Base-by-base conservation (phyloP, 176 grass and related monocot species). In the Microstegium vimineum region DNA sequence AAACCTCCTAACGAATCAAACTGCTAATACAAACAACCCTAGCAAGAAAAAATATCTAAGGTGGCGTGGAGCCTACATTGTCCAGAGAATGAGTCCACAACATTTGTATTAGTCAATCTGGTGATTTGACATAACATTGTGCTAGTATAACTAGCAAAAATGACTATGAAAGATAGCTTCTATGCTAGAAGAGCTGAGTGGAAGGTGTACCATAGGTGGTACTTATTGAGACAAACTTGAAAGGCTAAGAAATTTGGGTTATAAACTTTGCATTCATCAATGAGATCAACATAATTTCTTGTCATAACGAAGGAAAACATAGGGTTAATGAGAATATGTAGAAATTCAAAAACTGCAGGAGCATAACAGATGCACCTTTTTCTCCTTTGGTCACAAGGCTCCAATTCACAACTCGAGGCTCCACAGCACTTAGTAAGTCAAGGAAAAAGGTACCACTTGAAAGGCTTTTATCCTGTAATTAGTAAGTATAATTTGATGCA, bases 381-480 rank as follows among this genome's bases (percentile, higher is more conserved):
- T 91, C 86, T 63, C 96, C 96, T 90, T 87, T 91, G 62, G 91
- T 99, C 32, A 99, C 90, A 83, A 99, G 90, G 89, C 87, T 95
- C 92, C 91, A 91, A 74, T 95, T 95, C 83, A 99, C 93, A 81
- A 95, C 91, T 76, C 90, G 89, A 89, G 86, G 86, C 73, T 99
- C 93, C 80, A 99, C 89, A 17, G 74, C 83, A 88, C 92, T 82
- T 11, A 99, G 82, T 54, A 99, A 87, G 63, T 93, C 79, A 43
- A 99, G 93, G 64, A 99, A 99, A 89, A 99, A 95, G 30, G 93
- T 91, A 54, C 96, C 96, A 86, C 87, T 95, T 25, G 96, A 99
- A 81, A 99, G 89, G 76, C 87, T 95, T 91, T 81, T 93, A 88
- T 99, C 96, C 96, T 99, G 91, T 52, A 86, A 37, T 41, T 62